These are phyloP conservation scores for Boeremia exigua DNA, from an alignment of 2,329 filamentous ascomycete genomes.

Conservation along the genomic window DNA sequence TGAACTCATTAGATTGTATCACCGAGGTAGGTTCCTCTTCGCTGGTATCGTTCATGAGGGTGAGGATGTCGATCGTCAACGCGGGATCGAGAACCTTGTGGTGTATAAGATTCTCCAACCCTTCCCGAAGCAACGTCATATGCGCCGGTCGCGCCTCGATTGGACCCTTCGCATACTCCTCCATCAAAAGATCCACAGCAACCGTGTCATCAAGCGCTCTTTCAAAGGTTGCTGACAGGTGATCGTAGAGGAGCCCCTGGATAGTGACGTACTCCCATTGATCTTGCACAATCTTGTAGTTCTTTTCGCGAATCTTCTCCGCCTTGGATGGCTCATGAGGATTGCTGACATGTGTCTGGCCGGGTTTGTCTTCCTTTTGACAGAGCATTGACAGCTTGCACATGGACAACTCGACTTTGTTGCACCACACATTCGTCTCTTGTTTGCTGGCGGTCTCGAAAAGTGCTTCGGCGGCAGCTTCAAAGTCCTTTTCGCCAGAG, in stretches of 20 bases:
- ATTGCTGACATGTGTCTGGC: slow-evolving; percentile 40
- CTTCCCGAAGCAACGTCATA: slow-evolving; percentile 73
- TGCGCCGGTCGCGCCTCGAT: slow-evolving; percentile 69
- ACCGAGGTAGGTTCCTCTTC: slow-evolving; percentile 46
- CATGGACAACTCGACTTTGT: slow-evolving; percentile 89
- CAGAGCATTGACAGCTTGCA: slow-evolving; percentile 75
- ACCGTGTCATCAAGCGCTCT: slow-evolving; percentile 80
- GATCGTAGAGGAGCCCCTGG: slow-evolving; percentile 79
- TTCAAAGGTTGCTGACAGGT: slow-evolving; percentile 70
- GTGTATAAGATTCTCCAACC: slow-evolving; percentile 71
- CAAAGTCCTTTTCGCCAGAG: slow-evolving; percentile 74
- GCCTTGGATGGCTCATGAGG: slow-evolving; percentile 38
- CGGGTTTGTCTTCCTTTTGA: slow-evolving; percentile 55
- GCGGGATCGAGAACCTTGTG: slow-evolving; percentile 69
- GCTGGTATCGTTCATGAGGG: slow-evolving; percentile 69
- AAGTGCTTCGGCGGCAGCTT: slow-evolving; percentile 74
- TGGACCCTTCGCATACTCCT: slow-evolving; percentile 64
- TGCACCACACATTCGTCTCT: slow-evolving; percentile 86
- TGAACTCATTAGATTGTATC: slow-evolving; percentile 69
- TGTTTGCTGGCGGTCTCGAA: slow-evolving; percentile 71
- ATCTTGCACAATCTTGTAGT: slow-evolving; percentile 55
- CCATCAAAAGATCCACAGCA: slow-evolving; percentile 76
- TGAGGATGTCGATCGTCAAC: slow-evolving; percentile 76
- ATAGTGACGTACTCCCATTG: slow-evolving; percentile 74
- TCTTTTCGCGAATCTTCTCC: slow-evolving; percentile 50